phyloP scores from a whole-genome alignment of 1,139 yeast species.

The Yamadazyma dushanensis region DNA sequence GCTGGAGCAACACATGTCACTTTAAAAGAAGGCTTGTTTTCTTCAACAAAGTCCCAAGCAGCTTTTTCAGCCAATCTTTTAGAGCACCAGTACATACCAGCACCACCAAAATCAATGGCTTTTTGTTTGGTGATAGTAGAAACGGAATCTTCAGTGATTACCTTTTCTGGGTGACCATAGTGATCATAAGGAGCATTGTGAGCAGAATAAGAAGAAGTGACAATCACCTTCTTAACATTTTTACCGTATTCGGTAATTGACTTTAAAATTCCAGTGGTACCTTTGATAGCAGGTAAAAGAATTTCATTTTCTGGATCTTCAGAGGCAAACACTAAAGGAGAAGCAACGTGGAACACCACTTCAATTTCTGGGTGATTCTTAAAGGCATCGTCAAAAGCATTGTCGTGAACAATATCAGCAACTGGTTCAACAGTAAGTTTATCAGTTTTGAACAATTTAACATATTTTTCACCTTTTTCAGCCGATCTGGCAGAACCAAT shows the following conservation, averaged over 20 bases:
- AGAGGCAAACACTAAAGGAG: constrained; percentile 10
- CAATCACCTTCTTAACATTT: constrained; percentile 28
- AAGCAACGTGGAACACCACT: constrained; percentile 18
- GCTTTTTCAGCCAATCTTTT: constrained; percentile 34
- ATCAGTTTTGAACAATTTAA: constrained; percentile 15
- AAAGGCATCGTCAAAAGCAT: constrained; percentile 16
- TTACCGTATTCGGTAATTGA: constrained; percentile 26
- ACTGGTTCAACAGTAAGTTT: constrained; percentile 25
- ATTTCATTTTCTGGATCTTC: constrained; percentile 20
- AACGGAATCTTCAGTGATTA: constrained; percentile 24
- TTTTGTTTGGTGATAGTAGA: constrained; percentile 23
- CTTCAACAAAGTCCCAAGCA: constrained; percentile 30
- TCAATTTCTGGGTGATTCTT: constrained; percentile 15
- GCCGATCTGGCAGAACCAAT: constrained; percentile 29
- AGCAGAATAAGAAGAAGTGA: constrained; percentile 44
- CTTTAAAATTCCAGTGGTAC: constrained; percentile 31
- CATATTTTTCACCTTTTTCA: constrained; percentile 24
- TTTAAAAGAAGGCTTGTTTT: constrained; percentile 36
- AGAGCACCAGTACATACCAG: constrained; percentile 33
- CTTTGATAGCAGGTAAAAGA: constrained; percentile 30
- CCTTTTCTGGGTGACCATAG: constrained; percentile 32
- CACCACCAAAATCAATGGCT: constrained; percentile 25
- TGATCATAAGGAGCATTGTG: constrained; percentile 10
- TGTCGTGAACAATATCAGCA: constrained; percentile 15
- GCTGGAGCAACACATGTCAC: constrained; percentile 48